These are phyloP conservation scores for Coleophoma crateriformis DNA, from an alignment of 2,329 filamentous ascomycete genomes.

Conservation along the genomic window DNA sequence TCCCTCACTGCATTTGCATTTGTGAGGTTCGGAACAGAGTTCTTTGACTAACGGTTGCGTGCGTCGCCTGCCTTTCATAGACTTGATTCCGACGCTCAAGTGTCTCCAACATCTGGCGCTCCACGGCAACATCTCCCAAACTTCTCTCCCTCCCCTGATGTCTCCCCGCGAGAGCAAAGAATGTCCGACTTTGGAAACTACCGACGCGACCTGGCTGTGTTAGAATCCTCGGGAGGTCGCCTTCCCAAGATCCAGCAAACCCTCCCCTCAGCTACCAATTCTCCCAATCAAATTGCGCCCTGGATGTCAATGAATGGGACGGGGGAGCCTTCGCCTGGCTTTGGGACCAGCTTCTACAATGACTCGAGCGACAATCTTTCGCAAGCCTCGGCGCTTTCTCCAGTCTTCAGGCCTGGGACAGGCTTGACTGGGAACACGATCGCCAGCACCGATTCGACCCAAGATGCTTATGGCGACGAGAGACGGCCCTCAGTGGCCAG, in stretches of 20 bases:
- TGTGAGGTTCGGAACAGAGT: slow-evolving; percentile 17
- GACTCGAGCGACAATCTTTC: slow-evolving; percentile 73
- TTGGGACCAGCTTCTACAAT: slow-evolving; percentile 62
- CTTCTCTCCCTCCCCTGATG: slow-evolving; percentile 23
- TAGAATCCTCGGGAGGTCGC: slow-evolving; percentile 54
- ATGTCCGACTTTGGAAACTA: slow-evolving; percentile 58
- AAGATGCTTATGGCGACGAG: slow-evolving; percentile 60
- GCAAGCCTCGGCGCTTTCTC: slow-evolving; percentile 58
- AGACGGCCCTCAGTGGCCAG: slow-evolving; percentile 85
- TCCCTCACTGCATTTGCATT: background rate
- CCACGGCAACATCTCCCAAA: slow-evolving; percentile 11
- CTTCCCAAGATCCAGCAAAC: slow-evolving; percentile 55
- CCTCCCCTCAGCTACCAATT: slow-evolving; percentile 46
- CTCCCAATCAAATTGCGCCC: slow-evolving; percentile 42
- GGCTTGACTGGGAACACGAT: slow-evolving; percentile 37
- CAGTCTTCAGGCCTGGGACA: slow-evolving; percentile 56
- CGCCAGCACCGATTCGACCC: slow-evolving; percentile 53
- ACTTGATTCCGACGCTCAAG: slow-evolving; percentile 24
- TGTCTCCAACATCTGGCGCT: slow-evolving; percentile 24
- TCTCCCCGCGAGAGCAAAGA: slow-evolving; percentile 26
- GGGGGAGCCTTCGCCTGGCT: slow-evolving; percentile 20
- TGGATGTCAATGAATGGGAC: slow-evolving; percentile 42
- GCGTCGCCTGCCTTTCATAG: slow-evolving; percentile 22
- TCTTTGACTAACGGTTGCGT: slow-evolving; percentile 27
- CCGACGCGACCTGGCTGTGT: slow-evolving; percentile 64